Evolutionary conservation across 805 yeast species (phyloP).

Genomic region (Komagataella ulmi): DNA sequence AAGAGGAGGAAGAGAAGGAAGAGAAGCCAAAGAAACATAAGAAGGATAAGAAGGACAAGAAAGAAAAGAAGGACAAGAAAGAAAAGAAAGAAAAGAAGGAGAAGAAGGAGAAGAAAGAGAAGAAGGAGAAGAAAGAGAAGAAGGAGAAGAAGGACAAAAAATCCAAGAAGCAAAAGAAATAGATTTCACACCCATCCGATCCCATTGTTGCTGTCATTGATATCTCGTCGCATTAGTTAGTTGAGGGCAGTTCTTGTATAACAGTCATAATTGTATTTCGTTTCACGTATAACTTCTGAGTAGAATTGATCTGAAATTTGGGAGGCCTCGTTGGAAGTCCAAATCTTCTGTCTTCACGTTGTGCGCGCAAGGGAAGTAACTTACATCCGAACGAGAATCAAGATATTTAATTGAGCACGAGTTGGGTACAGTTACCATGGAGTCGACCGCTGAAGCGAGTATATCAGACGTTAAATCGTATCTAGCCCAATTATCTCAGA

Average conservation of each 20-base stretch:
- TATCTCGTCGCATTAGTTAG: not conserved
- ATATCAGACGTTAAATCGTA: not conserved
- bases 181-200: not conserved
- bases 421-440: not conserved
- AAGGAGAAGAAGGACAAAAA: conserved; percentile 3
- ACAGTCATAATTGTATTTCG: not conserved
- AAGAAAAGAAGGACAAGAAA: conserved; percentile 10
- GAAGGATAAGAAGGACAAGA: conserved; percentile 13
- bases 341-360: not conserved
- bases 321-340: too few species aligned
- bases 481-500: not conserved
- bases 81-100: conserved; percentile 10
- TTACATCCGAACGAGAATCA: too few species aligned
- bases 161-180: conserved; percentile 2
- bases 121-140: conserved; percentile 11
- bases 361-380: not conserved
- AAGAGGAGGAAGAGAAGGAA: conserved; percentile 11
- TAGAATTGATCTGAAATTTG: not conserved
- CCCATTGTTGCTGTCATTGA: not conserved
- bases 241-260: not conserved
- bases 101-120: conserved; percentile 8
- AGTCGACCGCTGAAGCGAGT: not conserved
- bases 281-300: not conserved
- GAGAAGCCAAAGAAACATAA: conserved; percentile 12
- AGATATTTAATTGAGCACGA: too few species aligned